phyloP scores from a whole-genome alignment of 2,329 filamentous ascomycete species.

The Pseudomassariella vexata region DNA sequence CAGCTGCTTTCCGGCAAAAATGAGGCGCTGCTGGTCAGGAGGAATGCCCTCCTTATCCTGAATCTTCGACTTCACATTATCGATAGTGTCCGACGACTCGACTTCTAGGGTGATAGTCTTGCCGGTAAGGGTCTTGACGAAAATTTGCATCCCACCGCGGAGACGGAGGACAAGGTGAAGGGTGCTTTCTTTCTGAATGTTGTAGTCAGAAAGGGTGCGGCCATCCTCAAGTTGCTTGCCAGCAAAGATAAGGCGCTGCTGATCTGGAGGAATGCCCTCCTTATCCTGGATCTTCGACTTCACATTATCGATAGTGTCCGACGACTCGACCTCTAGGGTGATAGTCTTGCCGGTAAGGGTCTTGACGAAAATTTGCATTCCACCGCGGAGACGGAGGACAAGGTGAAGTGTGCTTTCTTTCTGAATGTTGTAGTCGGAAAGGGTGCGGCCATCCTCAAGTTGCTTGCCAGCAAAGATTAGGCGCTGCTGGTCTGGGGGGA shows the following conservation, averaged over 20 bases:
- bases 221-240: constrained; percentile 93
- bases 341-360: constrained; percentile 91
- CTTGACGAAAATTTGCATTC: constrained; percentile 88
- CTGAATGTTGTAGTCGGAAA: constrained; percentile 93
- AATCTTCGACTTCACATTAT: constrained; percentile 67
- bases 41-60: constrained; percentile 70
- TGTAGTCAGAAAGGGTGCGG: constrained; percentile 88
- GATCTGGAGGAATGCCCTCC: constrained; percentile 90
- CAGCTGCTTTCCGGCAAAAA: constrained; percentile 66
- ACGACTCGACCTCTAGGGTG: constrained; percentile 83
- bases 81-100: constrained; percentile 63
- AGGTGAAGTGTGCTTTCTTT: constrained; percentile 85
- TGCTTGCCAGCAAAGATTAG: constrained; percentile 96
- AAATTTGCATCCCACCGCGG: constrained; percentile 74
- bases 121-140: constrained; percentile 65
- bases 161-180: constrained; percentile 76
- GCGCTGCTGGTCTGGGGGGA: constrained; percentile 92
- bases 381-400: constrained; percentile 81
- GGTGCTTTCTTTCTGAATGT: constrained; percentile 90
- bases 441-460: constrained; percentile 86
- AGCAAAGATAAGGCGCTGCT: constrained; percentile 89
- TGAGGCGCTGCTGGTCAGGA: constrained; percentile 64
- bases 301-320: constrained; percentile 90
- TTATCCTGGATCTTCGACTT: constrained; percentile 92
- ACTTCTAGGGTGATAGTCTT: constrained; percentile 67